Evolutionary conservation across 306 rosid genomes (phyloP), one percentile per base, ranked within the genome.

Genomic region (Amphicarpaea edgeworthii): DNA sequence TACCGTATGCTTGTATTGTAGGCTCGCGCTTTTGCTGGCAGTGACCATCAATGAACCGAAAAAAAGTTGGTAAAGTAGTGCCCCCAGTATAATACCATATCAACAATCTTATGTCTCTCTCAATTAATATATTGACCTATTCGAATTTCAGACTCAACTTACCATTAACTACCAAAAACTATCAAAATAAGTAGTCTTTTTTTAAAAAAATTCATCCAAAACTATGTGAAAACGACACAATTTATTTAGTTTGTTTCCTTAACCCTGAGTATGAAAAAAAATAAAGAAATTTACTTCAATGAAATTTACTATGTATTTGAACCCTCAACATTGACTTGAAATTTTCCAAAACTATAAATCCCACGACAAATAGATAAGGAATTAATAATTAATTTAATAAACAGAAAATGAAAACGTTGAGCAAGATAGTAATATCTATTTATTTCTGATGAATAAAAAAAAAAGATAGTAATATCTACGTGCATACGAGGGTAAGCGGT

Each of bases 1-100:
- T n/a, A n/a, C n/a, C n/a, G n/a, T n/a, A n/a, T n/a, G n/a, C n/a
- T n/a, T n/a, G n/a, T n/a, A n/a, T n/a, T n/a, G n/a, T n/a, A n/a
- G n/a, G n/a, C n/a, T n/a, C n/a, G n/a, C n/a, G n/a, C n/a, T 68
- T 24, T 68, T 68, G 75, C 51, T 68, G 81, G 21, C 73, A 21
- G 47, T 20, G 17, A 30, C 47, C 0, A 78, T 24, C 23, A 71
- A 49, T 55, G 74, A 53, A 66, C 54, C 37, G 19, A 20, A 66
- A 65, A 66, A 43, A 42, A n/a, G 54, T 66, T 42, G 72, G 72
- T 66, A 66, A 42, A 21, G 55, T 41, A 2, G 7, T 43, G 55
- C 5, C 12, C 1, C 11, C n/a, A 40, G n/a, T 38, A 10, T 38
- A 41, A 42, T 65, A 41, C 12, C 0, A 12, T 41, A 65, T 40